A percentile compares a stretch with the other conserved stretches of the same genome.
Evolutionary conservation across 495 filamentous ascomycete species (phyloP).

Genomic region (Lasiosphaeriaceae sp.): DNA sequence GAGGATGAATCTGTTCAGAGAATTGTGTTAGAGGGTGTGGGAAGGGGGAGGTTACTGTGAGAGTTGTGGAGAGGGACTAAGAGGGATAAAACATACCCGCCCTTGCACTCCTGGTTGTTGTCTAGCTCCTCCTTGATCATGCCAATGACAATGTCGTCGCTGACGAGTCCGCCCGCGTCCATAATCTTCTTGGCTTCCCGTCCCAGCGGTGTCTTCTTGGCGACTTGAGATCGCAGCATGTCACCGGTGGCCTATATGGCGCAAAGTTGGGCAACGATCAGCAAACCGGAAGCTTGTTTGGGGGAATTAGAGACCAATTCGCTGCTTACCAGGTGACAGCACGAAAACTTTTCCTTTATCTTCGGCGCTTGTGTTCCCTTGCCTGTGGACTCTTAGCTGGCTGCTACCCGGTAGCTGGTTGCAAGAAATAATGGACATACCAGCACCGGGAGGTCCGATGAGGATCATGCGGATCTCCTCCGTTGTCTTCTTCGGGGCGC

Average conservation of each 20-base stretch:
- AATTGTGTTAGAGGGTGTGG: no score
- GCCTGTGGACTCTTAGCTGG: slow-evolving; percentile 51
- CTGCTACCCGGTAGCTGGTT: background rate
- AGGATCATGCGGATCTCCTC: slow-evolving; percentile 87
- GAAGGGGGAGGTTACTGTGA: background rate
- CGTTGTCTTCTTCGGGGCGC: slow-evolving; percentile 40
- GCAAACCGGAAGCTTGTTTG: background rate
- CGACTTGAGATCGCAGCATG: slow-evolving; percentile 98
- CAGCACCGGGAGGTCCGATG: slow-evolving; percentile 96
- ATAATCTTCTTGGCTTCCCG: slow-evolving; percentile 99
- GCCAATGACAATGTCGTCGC: slow-evolving; percentile 97
- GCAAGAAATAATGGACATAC: slow-evolving; percentile 49
- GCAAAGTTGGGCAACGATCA: background rate
- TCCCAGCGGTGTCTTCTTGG: slow-evolving; percentile 93
- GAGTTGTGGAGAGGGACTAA: background rate
- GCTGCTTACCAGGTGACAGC: slow-evolving; percentile 86
- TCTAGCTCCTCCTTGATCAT: slow-evolving; percentile 99
- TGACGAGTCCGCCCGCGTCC: slow-evolving; percentile 95
- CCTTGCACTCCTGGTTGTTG: slow-evolving; percentile 91
- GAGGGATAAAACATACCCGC: slow-evolving; percentile 62
- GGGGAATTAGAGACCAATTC: slow-evolving; percentile 16
- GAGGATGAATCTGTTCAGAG: slow-evolving; percentile 95
- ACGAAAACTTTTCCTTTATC: slow-evolving; percentile 95
- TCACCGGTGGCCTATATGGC: slow-evolving; percentile 83
- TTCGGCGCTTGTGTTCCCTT: slow-evolving; percentile 98